phyloP scores from a whole-genome alignment of 352 stramenopile genomes.

The Aphanomyces euteiches region DNA sequence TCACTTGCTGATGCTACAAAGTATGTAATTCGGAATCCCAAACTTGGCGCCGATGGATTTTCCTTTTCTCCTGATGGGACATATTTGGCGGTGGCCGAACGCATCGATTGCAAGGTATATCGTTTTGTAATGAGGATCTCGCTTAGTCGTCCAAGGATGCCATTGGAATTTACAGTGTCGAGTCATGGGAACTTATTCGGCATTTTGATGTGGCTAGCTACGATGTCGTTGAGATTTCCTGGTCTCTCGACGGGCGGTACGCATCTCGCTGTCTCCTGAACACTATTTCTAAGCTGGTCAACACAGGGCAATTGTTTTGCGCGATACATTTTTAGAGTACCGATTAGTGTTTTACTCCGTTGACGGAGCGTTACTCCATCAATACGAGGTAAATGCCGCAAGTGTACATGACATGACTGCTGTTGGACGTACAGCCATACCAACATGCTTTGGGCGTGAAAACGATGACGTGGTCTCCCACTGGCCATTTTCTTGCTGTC shows the following conservation, averaged over 20 bases:
- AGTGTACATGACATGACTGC: neutral
- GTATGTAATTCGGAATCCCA: slow-evolving; percentile 61
- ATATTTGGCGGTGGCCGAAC: slow-evolving; percentile 64
- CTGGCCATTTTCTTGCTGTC: slow-evolving; percentile 70
- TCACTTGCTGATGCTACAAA: slow-evolving; percentile 59
- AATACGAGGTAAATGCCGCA: slow-evolving; percentile 53
- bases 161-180: slow-evolving; percentile 70
- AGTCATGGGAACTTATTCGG: slow-evolving; percentile 60
- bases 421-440: slow-evolving; percentile 48
- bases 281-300: slow-evolving; percentile 12
- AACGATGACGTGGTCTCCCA: slow-evolving; percentile 68
- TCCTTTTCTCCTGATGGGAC: slow-evolving; percentile 55
- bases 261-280: neutral
- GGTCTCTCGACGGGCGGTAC: slow-evolving; percentile 67
- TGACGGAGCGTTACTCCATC: slow-evolving; percentile 55
- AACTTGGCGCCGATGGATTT: slow-evolving; percentile 61
- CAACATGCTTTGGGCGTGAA: slow-evolving; percentile 73
- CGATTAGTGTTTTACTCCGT: slow-evolving; percentile 65
- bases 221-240: slow-evolving; percentile 68
- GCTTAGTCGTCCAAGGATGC: slow-evolving; percentile 45
- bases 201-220: slow-evolving; percentile 79
- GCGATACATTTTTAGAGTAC: slow-evolving; percentile 72
- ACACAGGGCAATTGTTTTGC: slow-evolving; percentile 55
- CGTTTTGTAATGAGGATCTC: neutral
- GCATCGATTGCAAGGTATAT: slow-evolving; percentile 69